Conservation (phyloP, 2,329 filamentous ascomycete genomes). For the Corynespora cassiicola region DNA sequence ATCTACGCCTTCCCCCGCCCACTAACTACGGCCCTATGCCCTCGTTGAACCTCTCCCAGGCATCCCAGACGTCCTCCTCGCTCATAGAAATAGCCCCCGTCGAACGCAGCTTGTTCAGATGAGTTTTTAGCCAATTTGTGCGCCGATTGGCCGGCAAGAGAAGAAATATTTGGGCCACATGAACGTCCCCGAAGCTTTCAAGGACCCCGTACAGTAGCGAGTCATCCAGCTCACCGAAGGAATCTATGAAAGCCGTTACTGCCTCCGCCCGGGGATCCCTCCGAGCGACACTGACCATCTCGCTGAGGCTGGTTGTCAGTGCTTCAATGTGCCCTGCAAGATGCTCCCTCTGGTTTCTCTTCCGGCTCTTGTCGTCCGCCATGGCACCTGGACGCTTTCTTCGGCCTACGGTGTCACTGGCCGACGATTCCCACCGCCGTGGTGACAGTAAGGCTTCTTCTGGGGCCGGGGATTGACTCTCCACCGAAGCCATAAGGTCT, state of each 20-base stretch:
- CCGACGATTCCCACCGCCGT: not conserved
- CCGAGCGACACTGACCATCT: not conserved
- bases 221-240: not conserved
- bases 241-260: not conserved
- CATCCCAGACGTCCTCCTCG: too few species aligned
- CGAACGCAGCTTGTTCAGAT: too few species aligned
- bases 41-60: too few species aligned
- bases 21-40: too few species aligned
- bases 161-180: too few species aligned
- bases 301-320: not conserved
- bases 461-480: too few species aligned
- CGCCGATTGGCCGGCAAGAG: too few species aligned
- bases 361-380: not conserved
- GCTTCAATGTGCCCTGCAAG: not conserved
- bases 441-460: too few species aligned
- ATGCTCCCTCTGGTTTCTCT: not conserved
- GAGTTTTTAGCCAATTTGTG: too few species aligned
- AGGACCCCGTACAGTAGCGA: not conserved
- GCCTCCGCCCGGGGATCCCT: not conserved
- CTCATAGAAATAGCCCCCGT: too few species aligned
- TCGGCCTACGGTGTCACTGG: not conserved
- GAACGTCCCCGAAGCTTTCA: too few species aligned
- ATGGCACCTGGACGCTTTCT: not conserved
- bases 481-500: not conserved
- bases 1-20: too few species aligned